phyloP scores from a whole-genome alignment of 2,329 filamentous ascomycete species.

The Botrytis tulipae region DNA sequence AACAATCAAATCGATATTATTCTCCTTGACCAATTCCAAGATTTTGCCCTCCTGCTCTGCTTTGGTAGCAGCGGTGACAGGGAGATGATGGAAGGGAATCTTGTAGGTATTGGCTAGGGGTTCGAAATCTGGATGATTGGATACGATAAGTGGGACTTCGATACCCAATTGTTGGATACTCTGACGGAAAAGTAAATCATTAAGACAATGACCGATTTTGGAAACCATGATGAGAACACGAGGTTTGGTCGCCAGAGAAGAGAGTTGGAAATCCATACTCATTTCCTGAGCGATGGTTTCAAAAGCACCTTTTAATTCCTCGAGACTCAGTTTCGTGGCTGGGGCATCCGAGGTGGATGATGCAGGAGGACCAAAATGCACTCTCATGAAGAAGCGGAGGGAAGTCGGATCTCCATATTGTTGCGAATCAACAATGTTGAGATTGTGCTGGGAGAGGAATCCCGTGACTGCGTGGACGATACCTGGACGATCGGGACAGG shows the following conservation, averaged over 20 bases:
- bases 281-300: conserved; percentile 60
- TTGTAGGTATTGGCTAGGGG: conserved; percentile 69
- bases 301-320: conserved; percentile 56
- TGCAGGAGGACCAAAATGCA: conserved; percentile 68
- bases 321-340: conserved; percentile 43
- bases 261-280: conserved; percentile 69
- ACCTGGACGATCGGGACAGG: conserved; percentile 79
- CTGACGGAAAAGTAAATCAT: conserved; percentile 78
- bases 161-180: conserved; percentile 69
- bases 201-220: conserved; percentile 83
- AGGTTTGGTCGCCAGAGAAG: conserved; percentile 66
- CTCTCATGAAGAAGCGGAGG: conserved; percentile 82
- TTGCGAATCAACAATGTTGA: conserved; percentile 82
- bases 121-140: conserved; percentile 75
- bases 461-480: conserved; percentile 84
- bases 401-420: conserved; percentile 77
- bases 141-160: conserved; percentile 75
- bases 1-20: conserved; percentile 75
- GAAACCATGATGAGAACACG: conserved; percentile 85
- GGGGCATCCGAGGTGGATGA: conserved; percentile 37
- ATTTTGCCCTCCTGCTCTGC: conserved; percentile 68
- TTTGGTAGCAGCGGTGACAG: conserved; percentile 77
- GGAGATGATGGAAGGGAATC: conserved; percentile 77
- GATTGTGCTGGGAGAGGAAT: conserved; percentile 67
- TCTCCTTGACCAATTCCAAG: conserved; percentile 64